These are phyloP conservation scores for Ascochyta lentis DNA, from an alignment of 2,329 filamentous ascomycete genomes.

Conservation along the genomic window DNA sequence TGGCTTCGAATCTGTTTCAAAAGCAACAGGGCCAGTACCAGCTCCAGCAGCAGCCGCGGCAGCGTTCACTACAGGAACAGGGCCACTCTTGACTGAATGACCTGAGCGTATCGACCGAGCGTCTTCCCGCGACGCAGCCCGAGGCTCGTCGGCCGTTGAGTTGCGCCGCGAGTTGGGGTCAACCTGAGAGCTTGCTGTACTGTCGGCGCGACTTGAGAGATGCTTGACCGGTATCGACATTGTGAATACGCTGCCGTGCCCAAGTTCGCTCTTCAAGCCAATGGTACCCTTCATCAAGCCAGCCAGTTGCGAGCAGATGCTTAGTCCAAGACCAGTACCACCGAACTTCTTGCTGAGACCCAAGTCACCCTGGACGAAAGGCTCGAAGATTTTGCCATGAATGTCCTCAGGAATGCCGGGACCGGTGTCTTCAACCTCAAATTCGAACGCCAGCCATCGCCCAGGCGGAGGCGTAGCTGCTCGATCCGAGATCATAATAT, in stretches of 20 bases:
- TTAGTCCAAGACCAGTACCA: constrained; percentile 85
- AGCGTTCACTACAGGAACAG: constrained; percentile 24
- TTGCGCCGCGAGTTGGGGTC: constrained; percentile 38
- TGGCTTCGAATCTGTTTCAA: constrained; percentile 71
- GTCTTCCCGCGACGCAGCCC: constrained; percentile 38
- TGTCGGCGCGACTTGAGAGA: constrained; percentile 69
- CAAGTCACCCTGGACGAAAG: constrained; percentile 91
- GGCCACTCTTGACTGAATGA: constrained; percentile 38
- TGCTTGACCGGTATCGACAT: constrained; percentile 84
- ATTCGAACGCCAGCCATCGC: constrained; percentile 78
- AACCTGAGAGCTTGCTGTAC: constrained; percentile 50
- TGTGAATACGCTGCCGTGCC: constrained; percentile 79
- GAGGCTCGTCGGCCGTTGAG: constrained; percentile 36
- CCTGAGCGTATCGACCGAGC: constrained; percentile 39
- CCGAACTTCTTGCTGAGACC: constrained; percentile 89
- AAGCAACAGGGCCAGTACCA: constrained; percentile 47
- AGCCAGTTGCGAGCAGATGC: constrained; percentile 87
- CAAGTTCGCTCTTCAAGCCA: constrained; percentile 71
- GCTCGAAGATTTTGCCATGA: constrained; percentile 86
- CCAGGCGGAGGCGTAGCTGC: constrained; percentile 61
- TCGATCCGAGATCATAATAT: constrained; percentile 46
- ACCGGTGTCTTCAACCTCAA: constrained; percentile 87
- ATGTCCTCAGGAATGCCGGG: constrained; percentile 82
- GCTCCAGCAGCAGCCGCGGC: constrained; percentile 21
- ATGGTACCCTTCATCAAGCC: constrained; percentile 83